Evolutionary conservation across 1,284 basidiomycete species (phyloP).

Genomic region (Wallemia ichthyophaga): DNA sequence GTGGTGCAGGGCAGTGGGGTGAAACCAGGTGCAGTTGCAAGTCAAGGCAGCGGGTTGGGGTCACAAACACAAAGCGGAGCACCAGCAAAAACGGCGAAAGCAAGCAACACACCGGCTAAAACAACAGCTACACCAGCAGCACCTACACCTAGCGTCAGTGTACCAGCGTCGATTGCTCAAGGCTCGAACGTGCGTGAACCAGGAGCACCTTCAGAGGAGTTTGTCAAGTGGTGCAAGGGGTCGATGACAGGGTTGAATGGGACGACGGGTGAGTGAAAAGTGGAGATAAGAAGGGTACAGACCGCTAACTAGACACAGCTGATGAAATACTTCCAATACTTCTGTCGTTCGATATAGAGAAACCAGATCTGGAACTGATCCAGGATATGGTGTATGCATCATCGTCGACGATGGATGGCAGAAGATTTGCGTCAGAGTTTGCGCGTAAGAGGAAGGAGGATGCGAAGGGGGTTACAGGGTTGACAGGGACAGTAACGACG

Average conservation of each 20-base stretch:
- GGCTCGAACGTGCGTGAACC: background rate
- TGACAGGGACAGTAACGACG: slow-evolving; percentile 1
- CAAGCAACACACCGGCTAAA: too few species aligned
- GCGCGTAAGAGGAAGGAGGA: slow-evolving; percentile 57
- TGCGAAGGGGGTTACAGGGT: slow-evolving; percentile 13
- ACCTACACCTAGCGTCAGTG: slow-evolving; percentile 9
- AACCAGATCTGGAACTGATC: background rate
- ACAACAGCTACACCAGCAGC: slow-evolving; percentile 7
- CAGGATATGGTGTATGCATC: slow-evolving; percentile 47
- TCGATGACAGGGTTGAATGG: slow-evolving; percentile 60
- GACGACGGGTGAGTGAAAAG: slow-evolving; percentile 36
- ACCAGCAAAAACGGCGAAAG: too few species aligned
- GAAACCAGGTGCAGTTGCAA: slow-evolving; percentile 8
- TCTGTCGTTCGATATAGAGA: slow-evolving; percentile 1
- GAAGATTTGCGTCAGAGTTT: slow-evolving; percentile 76
- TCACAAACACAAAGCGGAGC: too few species aligned
- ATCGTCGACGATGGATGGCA: slow-evolving; percentile 74
- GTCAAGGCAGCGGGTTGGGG: too few species aligned
- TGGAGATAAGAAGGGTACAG: slow-evolving; percentile 5
- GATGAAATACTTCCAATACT: slow-evolving; percentile 67
- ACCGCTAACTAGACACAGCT: slow-evolving; percentile 21
- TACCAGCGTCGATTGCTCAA: slow-evolving; percentile 16
- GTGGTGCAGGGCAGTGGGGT: slow-evolving; percentile 39
- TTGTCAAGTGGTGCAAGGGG: slow-evolving; percentile 68
- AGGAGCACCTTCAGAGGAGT: slow-evolving; percentile 30